Base-by-base conservation (phyloP, 78 protist genomes). In the Pigoraptor vietnamica region DNA sequence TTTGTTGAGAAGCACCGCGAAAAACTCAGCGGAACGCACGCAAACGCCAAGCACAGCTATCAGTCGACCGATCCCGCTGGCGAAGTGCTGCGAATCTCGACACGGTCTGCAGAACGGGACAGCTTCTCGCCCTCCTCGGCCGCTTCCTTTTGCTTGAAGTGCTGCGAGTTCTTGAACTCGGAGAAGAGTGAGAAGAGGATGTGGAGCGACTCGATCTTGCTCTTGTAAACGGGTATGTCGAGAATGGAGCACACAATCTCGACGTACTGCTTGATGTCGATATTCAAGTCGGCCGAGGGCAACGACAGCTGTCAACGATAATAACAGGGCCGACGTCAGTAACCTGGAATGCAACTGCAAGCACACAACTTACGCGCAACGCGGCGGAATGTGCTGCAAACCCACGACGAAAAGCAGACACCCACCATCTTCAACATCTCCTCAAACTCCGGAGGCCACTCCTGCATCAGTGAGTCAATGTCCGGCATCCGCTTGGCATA, bases 401-500 rank as follows among this genome's bases (percentile, higher is more conserved):
- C 32, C 9, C 32, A 48, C 19, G 19, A 19, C 24, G 24, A 23
- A 19, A 32, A 32, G 33, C 33, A 81, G 24, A 81, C 33, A 81
- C 86, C 33, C 86, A 81, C 24, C 86, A 29, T 21, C 14, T 81
- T 32, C 35, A 23, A 29, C 86, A 81, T 81, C 35, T 89, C 93
- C 89, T 96, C 96, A 23, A 95, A 55, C 81, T 93, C 91, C 1
- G 89, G 88, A 0, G 96, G 96, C 96, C 95, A 95, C 32, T 91
- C 93, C 89, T 96, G 96, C 95, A 94, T 92, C n/a, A 95, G 94
- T 10, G 24, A 0, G n/a, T 96, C 98, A 37, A 96, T 39, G 23
- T 93, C 95, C 0, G 98, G 98, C 98, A 96, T 96, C n/a, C 92
- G 81, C 86, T 89, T 81, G 24, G 96, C 23, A 94, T 95, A 95